Evolutionary conservation across 1,284 basidiomycete species (phyloP).

Genomic region (Inonotus obliquus): DNA sequence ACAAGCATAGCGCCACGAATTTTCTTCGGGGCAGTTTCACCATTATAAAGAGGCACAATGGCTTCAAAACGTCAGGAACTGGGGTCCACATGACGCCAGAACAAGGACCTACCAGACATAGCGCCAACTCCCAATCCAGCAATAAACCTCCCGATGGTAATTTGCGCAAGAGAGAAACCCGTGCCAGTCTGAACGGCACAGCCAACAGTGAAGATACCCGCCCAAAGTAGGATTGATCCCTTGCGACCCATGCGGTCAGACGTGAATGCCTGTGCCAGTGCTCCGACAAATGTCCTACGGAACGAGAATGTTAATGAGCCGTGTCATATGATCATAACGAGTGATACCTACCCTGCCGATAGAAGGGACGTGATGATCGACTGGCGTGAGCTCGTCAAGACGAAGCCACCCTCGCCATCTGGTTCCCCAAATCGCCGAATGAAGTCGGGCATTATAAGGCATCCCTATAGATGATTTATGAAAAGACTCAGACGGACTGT

Average conservation of each 20-base stretch:
- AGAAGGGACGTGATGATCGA: slow-evolving; percentile 77
- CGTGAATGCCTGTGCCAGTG: slow-evolving; percentile 70
- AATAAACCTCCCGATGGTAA: slow-evolving; percentile 66
- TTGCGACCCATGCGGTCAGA: slow-evolving; percentile 69
- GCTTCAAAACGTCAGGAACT: slow-evolving; percentile 33
- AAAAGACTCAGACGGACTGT: not conserved
- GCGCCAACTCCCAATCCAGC: slow-evolving; percentile 78
- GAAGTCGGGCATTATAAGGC: slow-evolving; percentile 78
- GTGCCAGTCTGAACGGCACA: slow-evolving; percentile 70
- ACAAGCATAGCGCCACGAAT: slow-evolving; percentile 71
- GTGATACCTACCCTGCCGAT: slow-evolving; percentile 57
- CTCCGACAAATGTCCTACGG: slow-evolving; percentile 63
- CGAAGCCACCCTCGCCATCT: slow-evolving; percentile 43
- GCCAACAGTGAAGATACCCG: slow-evolving; percentile 68
- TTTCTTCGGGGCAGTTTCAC: slow-evolving; percentile 74
- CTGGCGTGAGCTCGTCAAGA: slow-evolving; percentile 58
- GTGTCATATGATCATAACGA: not conserved
- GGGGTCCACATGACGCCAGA: not conserved
- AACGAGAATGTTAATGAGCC: not conserved
- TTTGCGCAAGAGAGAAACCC: slow-evolving; percentile 53
- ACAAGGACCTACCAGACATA: slow-evolving; percentile 45
- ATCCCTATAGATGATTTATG: slow-evolving; percentile 46
- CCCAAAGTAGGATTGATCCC: slow-evolving; percentile 73
- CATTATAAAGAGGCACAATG: slow-evolving; percentile 78
- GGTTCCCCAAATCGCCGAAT: slow-evolving; percentile 59